Percentiles rank a stretch among this genome's conserved stretches.
These are phyloP conservation scores for Xylaria acuta DNA, from an alignment of 495 filamentous ascomycete species.

Conservation along the genomic window DNA sequence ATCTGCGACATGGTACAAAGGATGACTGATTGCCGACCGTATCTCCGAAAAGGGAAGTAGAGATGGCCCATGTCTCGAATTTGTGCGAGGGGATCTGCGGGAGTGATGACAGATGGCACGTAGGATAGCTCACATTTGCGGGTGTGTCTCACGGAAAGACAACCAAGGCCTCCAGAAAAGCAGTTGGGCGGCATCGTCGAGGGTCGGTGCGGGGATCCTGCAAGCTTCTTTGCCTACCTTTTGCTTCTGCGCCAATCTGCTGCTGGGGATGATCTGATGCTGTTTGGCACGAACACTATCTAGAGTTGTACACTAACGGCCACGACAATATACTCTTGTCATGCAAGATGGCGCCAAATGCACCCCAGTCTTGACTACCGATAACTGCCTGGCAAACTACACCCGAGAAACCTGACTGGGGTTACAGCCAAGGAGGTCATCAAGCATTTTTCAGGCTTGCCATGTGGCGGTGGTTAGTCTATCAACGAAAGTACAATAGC, in stretches of 20 bases:
- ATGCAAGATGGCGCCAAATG: slow-evolving; percentile 24
- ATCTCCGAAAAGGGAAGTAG: background rate
- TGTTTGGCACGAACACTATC: background rate
- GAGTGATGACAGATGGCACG: slow-evolving; percentile 1
- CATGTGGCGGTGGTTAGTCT: slow-evolving; percentile 15
- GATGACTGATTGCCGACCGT: slow-evolving; percentile 12
- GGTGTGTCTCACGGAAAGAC: slow-evolving; percentile 12
- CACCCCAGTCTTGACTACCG: slow-evolving; percentile 19
- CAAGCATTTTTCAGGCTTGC: slow-evolving; percentile 18
- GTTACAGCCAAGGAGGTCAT: slow-evolving; percentile 17
- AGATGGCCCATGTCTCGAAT: background rate
- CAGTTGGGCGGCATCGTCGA: slow-evolving; percentile 1
- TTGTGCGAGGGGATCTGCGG: background rate
- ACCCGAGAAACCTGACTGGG: slow-evolving; percentile 12
- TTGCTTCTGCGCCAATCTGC: slow-evolving; percentile 10
- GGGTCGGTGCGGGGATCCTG: slow-evolving; percentile 10
- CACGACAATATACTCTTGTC: slow-evolving; percentile 15
- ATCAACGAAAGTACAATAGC: background rate
- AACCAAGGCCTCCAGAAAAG: slow-evolving; percentile 4
- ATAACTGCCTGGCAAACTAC: background rate
- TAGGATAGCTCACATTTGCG: background rate
- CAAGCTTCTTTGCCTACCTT: slow-evolving; percentile 13
- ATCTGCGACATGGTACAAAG: slow-evolving; percentile 5
- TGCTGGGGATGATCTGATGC: slow-evolving; percentile 17
- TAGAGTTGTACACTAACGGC: slow-evolving; percentile 15